Percentiles rank a stretch among this genome's conserved stretches.
Conservation (phyloP, 495 filamentous ascomycete genomes). For the Penicillium daleae region DNA sequence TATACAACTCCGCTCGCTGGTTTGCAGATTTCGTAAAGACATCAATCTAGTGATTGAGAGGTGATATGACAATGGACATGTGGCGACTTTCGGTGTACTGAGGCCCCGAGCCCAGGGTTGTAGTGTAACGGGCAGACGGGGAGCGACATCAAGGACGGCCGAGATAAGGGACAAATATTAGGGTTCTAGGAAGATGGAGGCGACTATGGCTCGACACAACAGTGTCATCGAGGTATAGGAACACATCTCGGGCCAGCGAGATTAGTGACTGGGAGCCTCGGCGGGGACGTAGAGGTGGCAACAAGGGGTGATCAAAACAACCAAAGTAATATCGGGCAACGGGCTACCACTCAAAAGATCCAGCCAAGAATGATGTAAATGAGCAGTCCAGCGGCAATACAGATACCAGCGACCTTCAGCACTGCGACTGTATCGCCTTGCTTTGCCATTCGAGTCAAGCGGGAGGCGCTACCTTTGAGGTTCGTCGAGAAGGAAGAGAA, state of each 20-base stretch:
- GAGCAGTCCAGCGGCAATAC: conserved; percentile 71
- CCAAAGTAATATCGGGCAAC: background rate
- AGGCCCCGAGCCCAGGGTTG: background rate
- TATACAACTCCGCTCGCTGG: background rate
- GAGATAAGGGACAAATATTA: background rate
- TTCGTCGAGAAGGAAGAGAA: conserved; percentile 61
- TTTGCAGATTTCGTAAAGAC: conserved; percentile 16
- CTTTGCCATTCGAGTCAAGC: conserved; percentile 91
- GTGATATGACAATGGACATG: background rate
- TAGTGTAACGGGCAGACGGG: background rate
- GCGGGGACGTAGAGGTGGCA: background rate
- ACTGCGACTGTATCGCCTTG: conserved; percentile 89
- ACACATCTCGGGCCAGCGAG: conserved; percentile 31
- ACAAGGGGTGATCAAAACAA: background rate
- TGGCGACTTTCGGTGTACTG: background rate
- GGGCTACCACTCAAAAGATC: conserved; percentile 55
- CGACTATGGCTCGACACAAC: background rate
- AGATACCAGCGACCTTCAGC: conserved; percentile 83
- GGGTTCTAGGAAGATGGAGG: background rate
- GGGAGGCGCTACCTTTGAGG: conserved; percentile 81
- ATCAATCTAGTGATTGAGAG: conserved; percentile 9
- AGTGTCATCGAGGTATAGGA: background rate
- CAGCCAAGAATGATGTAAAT: conserved; percentile 73
- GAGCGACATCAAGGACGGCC: background rate
- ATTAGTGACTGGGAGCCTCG: conserved; percentile 9